phyloP scores from a whole-genome alignment of 2,329 filamentous ascomycete genomes.

The Aspergillus carbonarius region DNA sequence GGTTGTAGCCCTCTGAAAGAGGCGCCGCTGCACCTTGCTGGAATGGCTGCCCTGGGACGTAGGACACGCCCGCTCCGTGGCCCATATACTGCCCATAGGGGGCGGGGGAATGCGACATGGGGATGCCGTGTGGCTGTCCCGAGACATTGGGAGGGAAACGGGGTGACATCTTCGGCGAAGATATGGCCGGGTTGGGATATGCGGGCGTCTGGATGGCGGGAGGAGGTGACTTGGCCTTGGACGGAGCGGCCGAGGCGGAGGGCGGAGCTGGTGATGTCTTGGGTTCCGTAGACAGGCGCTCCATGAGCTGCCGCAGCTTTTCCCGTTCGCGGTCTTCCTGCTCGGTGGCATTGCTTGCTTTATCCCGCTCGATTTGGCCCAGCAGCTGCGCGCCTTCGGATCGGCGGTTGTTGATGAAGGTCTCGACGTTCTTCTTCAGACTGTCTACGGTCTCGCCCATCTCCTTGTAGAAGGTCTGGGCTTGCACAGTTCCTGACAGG shows the following conservation, averaged over 20 bases:
- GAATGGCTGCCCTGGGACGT: slow-evolving; percentile 34
- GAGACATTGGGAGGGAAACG: slow-evolving; percentile 32
- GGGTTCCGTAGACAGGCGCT: slow-evolving; percentile 83
- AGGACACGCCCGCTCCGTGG: slow-evolving; percentile 24
- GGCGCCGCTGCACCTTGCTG: slow-evolving; percentile 45
- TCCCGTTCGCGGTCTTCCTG: slow-evolving; percentile 81
- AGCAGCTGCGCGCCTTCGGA: slow-evolving; percentile 89
- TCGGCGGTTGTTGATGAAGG: slow-evolving; percentile 91
- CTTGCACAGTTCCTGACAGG: slow-evolving; percentile 78
- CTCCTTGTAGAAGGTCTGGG: slow-evolving; percentile 90
- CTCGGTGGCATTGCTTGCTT: slow-evolving; percentile 57
- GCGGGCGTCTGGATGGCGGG: slow-evolving; percentile 33
- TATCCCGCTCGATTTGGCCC: slow-evolving; percentile 79
- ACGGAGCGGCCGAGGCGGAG: slow-evolving; percentile 39
- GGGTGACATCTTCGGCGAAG: slow-evolving; percentile 44
- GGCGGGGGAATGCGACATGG: slow-evolving; percentile 37
- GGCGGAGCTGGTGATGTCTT: slow-evolving; percentile 31
- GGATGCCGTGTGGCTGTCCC: slow-evolving; percentile 25
- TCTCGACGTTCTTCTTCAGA: slow-evolving; percentile 91
- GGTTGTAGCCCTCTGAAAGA: slow-evolving; percentile 48
- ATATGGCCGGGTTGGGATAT: slow-evolving; percentile 32
- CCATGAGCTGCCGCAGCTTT: slow-evolving; percentile 85
- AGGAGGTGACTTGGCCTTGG: slow-evolving; percentile 43
- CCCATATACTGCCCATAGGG: slow-evolving; percentile 38
- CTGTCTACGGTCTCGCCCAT: slow-evolving; percentile 95